Conservation (phyloP, 2,329 filamentous ascomycete species). For the Madurella mycetomatis region DNA sequence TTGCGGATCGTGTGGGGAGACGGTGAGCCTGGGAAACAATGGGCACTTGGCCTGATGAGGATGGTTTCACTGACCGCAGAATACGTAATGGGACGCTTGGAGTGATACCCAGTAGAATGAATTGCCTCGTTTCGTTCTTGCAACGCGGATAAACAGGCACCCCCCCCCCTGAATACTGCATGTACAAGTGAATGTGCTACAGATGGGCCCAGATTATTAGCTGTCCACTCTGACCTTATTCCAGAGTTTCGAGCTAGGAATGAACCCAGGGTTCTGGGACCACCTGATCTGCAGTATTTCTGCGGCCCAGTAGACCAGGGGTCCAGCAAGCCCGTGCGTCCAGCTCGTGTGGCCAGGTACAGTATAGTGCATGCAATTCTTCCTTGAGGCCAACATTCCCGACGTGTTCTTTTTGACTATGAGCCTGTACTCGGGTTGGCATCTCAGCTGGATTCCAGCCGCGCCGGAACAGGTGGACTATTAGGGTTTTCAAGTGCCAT, state of each 20-base stretch:
- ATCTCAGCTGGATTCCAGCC: no score
- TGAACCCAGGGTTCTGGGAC: background rate
- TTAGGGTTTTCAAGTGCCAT: no score
- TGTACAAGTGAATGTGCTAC: no score
- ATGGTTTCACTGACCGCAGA: background rate
- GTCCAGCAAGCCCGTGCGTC: background rate
- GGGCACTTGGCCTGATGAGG: background rate
- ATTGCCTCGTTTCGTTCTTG: background rate
- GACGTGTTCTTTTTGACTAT: no score
- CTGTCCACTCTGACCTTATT: no score
- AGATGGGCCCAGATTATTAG: no score
- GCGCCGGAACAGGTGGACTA: no score
- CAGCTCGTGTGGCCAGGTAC: background rate
- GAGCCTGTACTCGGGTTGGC: no score
- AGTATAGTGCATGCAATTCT: background rate
- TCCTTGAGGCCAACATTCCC: no score
- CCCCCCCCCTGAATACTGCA: background rate
- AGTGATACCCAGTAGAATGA: no score
- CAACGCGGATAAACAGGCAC: background rate
- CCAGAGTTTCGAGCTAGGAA: background rate
- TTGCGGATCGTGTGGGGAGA: slow-evolving; percentile 45
- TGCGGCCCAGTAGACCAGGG: background rate
- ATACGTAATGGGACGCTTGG: background rate
- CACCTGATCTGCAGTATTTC: background rate
- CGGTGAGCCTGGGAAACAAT: slow-evolving; percentile 2